phyloP scores from a whole-genome alignment of 192 early-diverging fungal genomes.

The Coemansia sp. region DNA sequence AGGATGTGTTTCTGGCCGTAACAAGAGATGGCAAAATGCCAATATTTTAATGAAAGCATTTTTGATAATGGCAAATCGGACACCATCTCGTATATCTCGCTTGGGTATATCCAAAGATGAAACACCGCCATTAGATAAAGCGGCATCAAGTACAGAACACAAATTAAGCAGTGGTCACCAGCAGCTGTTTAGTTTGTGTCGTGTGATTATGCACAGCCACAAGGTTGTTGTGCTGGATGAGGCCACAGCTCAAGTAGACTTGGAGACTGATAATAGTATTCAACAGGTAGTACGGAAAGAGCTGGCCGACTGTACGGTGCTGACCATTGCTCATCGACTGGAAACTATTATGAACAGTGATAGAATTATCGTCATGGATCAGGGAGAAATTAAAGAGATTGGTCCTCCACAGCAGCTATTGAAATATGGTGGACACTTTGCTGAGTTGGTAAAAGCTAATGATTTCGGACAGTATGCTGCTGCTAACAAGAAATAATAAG shows the following conservation, averaged over 20 bases:
- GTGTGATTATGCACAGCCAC: conserved; percentile 55
- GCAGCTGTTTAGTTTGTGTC: conserved; percentile 63
- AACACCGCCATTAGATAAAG: not conserved
- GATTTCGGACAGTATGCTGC: no score
- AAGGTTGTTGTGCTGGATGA: conserved; percentile 65
- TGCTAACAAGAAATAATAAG: no score
- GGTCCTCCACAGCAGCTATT: conserved; percentile 60
- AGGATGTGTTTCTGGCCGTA: not conserved
- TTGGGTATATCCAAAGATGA: not conserved
- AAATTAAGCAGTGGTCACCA: conserved; percentile 53
- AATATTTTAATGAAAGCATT: conserved; percentile 21
- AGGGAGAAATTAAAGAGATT: conserved; percentile 64
- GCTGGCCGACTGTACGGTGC: no score
- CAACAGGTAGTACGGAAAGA: no score
- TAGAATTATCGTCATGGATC: conserved; percentile 50
- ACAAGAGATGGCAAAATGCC: conserved; percentile 18
- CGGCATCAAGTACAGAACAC: no score
- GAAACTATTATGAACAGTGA: no score
- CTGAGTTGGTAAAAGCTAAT: conserved; percentile 1
- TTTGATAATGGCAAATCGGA: not conserved
- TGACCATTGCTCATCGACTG: no score
- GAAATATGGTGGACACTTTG: conserved; percentile 13
- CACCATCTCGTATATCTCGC: not conserved
- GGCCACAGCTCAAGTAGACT: conserved; percentile 8
- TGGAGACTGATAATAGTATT: no score